Evolutionary conservation across 768 basidiomycete species (phyloP), one percentile per base, ranked within the genome.

Genomic region (Podaxis sp.): DNA sequence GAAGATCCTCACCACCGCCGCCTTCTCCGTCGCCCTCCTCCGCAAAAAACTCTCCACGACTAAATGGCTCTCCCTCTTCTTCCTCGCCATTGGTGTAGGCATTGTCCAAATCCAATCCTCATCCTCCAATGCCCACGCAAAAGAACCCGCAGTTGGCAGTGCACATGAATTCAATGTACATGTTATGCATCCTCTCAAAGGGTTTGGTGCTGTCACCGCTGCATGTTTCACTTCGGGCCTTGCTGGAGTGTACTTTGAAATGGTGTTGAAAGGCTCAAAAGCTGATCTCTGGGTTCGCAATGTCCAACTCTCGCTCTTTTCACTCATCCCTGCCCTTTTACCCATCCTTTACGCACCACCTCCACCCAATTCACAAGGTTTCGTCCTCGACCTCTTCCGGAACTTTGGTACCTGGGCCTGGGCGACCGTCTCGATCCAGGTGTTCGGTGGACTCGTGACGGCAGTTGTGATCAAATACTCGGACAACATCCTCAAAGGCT

Each of bases 221-320:
- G 95, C 96, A 0, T 98, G 96, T 78, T 87, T 96, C 72, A 97
- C 96, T 0, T 96, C 94, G 0, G 96, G 96, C 22, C 85, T 98
- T 47, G 96, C 96, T 0, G 96, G 96, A 6, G 96, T 97, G 19
- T 98, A 98, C 77, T 98, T 98, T 68, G 96, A 98, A 77, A 95
- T 96, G 91, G 94, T 95, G 36, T 80, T 96, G 66, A 98, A 96
- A 78, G 88, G 89, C 66, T 90, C 92, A 1, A 88, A 88, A 67
- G 83, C 88, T 1, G 94, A 97, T 75, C 81, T 98, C 6, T 98
- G 96, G 96, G 88, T 96, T 60, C 91, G 96, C 71, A 98, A 98
- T 73, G 90, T 96, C 65, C 96, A 98, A 74, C 84, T 98, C 11
- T 96, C 94, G 17, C 82, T 96, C 60, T 98, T 98, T 79, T 96